Evolutionary conservation across 2,329 filamentous ascomycete species (phyloP), one percentile per base, ranked within the genome.

Genomic region (Phialocephala sp.): DNA sequence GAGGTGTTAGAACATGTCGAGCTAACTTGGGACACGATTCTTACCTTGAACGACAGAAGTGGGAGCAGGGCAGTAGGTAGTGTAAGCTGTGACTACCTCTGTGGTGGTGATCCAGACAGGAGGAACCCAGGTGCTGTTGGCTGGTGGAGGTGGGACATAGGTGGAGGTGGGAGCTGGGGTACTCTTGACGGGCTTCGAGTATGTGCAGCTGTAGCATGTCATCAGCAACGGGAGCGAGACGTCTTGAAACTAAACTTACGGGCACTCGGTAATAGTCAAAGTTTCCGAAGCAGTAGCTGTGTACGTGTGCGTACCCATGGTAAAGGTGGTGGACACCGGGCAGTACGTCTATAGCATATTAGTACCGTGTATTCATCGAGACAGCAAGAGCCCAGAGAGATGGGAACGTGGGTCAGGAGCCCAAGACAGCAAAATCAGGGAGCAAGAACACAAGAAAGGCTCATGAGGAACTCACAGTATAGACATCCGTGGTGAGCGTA

Each of bases 211-310:
- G 27, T 6, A 32, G 27, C 6, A 32, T 32, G 27, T 32, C 27
- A 6, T 32, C 6, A 32, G 27, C 27, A 32, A 32, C 6, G 6
- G 27, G n/a, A n/a, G 3, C 27, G 6, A 32, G 27, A 32, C 6
- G 27, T 32, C 6, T 3, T 41, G 37, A 12, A 12, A 41, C 4
- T 4, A 4, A 18, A 41, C 37, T 41, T 41, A 65, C 47, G 20
- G 82, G 77, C 84, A 86, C 75, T 85, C 76, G 69, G 77, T 78
- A 74, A 82, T 74, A 71, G 80, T 82, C 73, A 82, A 71, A 64
- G 78, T 78, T 65, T 80, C 79, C 60, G 80, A 84, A 80, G 84
- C 81, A 71, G 88, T 88, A 80, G 92, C 82, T 73, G 85, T 90
- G 75, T 81, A 81, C 66, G 82, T 83, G 67, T 78, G 72, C 65